Percentiles rank a stretch among this genome's conserved stretches.
Evolutionary conservation across 352 stramenopile species (phyloP).

Genomic region (Globisporangium uncinulatum): DNA sequence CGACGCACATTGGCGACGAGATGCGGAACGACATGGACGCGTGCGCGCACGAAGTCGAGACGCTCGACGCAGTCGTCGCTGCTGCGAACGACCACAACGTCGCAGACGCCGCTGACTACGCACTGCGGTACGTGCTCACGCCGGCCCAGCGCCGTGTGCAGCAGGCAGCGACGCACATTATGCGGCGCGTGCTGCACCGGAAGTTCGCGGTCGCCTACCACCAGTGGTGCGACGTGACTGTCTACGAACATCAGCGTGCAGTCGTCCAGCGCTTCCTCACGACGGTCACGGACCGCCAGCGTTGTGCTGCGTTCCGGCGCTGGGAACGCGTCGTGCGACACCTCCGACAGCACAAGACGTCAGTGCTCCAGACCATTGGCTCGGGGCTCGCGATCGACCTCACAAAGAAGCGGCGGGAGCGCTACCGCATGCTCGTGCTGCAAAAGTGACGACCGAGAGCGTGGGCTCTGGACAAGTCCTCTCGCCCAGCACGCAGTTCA

Average conservation of each 20-base stretch:
- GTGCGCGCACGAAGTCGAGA: constrained; percentile 32
- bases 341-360: constrained; percentile 34
- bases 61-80: constrained; percentile 25
- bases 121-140: constrained; percentile 55
- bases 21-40: constrained; percentile 68
- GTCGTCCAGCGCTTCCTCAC: constrained; percentile 41
- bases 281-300: constrained; percentile 39
- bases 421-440: constrained; percentile 60
- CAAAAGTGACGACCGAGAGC: constrained; percentile 35
- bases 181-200: constrained; percentile 35
- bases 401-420: constrained; percentile 54
- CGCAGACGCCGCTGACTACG: constrained; percentile 46
- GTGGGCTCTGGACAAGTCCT: no score
- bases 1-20: constrained; percentile 53
- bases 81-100: constrained; percentile 46
- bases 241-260: constrained; percentile 37
- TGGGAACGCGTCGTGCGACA: constrained; percentile 44
- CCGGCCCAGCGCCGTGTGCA: constrained; percentile 45
- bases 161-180: constrained; percentile 33
- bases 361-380: constrained; percentile 30
- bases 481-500: not conserved
- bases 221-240: constrained; percentile 38
- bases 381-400: constrained; percentile 54
- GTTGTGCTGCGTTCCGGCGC: constrained; percentile 47
- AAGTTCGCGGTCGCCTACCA: constrained; percentile 31